phyloP scores from a whole-genome alignment of 2,329 filamentous ascomycete genomes.

The Cladosporium austrohemisphaericum region DNA sequence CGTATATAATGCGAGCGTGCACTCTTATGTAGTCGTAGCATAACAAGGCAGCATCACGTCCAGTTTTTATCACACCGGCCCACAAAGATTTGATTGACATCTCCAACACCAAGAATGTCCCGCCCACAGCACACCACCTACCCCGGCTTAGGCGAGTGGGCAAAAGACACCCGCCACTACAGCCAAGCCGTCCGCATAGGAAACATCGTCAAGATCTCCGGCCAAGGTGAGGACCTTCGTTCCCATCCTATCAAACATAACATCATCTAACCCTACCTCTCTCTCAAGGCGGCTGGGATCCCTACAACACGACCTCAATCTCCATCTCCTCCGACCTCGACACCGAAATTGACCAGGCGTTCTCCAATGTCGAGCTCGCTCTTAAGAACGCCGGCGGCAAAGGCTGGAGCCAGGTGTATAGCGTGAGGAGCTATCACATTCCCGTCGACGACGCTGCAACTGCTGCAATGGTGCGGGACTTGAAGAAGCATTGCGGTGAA shows the following conservation, averaged over 20 bases:
- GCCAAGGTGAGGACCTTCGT: slow-evolving; percentile 32
- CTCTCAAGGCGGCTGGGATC: slow-evolving; percentile 35
- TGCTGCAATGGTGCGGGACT: slow-evolving; percentile 44
- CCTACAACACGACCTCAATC: slow-evolving; percentile 18
- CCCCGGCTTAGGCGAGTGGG: slow-evolving; percentile 36
- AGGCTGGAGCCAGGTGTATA: slow-evolving; percentile 53
- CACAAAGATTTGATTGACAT: not conserved
- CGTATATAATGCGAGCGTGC: no score
- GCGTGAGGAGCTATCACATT: slow-evolving; percentile 31
- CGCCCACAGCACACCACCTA: slow-evolving; percentile 41
- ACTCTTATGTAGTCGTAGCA: no score
- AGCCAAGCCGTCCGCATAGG: slow-evolving; percentile 36
- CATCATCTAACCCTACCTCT: not conserved
- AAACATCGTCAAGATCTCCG: slow-evolving; percentile 34
- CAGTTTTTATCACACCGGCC: not conserved
- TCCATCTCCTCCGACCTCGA: slow-evolving; percentile 25
- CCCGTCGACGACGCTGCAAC: slow-evolving; percentile 19
- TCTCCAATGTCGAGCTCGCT: slow-evolving; percentile 53
- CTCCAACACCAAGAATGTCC: slow-evolving; percentile 30
- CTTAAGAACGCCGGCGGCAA: slow-evolving; percentile 53
- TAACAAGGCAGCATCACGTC: no score
- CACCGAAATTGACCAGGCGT: slow-evolving; percentile 43
- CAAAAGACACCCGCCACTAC: slow-evolving; percentile 32
- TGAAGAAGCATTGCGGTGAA: slow-evolving; percentile 49
- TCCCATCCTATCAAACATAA: not conserved